Evolutionary conservation across 192 early-diverging fungal species (phyloP), one percentile per base, ranked within the genome.

Genomic region (Obelidium mucronatum): DNA sequence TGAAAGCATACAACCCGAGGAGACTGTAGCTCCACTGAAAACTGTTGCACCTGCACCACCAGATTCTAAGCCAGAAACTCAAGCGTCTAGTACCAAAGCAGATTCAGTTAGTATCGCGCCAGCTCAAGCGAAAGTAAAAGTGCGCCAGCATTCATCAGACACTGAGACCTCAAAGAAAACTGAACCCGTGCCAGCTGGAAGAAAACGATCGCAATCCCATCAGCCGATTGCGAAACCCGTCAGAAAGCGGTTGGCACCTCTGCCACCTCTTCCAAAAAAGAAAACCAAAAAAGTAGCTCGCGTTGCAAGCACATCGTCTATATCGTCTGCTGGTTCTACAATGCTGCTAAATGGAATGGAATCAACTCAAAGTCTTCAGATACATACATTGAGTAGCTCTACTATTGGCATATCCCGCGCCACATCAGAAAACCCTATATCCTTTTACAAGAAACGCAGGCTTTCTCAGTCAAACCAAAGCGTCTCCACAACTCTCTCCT

Each of bases 401-500:
- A 15, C 44, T 0, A 19, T 19, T 15, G 44, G 44, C 8, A n/a
- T n/a, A n/a, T n/a, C n/a, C n/a, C n/a, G n/a, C n/a, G 22, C 37
- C 2, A 37, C 30, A 42, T 73, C 67, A 1, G 53, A 74, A 60
- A 73, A 79, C 64, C 78, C 78, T 30, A 64, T 66, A 6, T 1
- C 78, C 11, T 79, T 79, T 42, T 79, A 79, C 48, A 66, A 77
- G 31, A 51, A 58, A 37, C 71, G 73, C 8, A 63, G 78, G 35
- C 40, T 44, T 17, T 58, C 53, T 3, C 53, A 48, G 26, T 64
- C 58, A 39, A 70, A 40, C 24, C 76, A 70, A 58, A 67, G 64
- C 26, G 64, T 68, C 34, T 63, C 51, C 5, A 63, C 69, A 6
- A 44, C 31, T 48, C 11, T 60, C 5, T 66, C 73, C 8, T 64